A percentile compares a stretch with the other conserved stretches of the same genome.
These are phyloP conservation scores for Dendrocalamus sinicus DNA, from an alignment of 176 grass and related monocot species.

Conservation along the genomic window DNA sequence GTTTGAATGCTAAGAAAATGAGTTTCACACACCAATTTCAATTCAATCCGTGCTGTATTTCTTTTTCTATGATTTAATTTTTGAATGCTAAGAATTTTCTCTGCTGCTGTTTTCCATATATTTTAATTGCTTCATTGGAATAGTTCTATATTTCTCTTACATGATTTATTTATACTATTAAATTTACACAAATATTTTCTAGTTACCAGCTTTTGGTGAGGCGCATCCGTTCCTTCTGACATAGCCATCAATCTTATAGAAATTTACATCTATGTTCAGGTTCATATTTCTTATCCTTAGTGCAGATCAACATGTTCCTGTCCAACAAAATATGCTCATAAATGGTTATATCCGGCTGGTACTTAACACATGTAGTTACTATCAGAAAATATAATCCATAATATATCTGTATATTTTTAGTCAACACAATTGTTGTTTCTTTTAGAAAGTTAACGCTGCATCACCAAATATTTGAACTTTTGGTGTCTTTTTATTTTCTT, in stretches of 20 bases:
- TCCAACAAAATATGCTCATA: not conserved
- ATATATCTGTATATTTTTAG: conserved; percentile 11
- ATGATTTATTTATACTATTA: conserved; percentile 17
- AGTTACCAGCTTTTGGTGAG: conserved; percentile 2
- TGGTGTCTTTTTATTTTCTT: not conserved
- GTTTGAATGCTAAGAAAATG: not conserved
- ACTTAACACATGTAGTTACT: conserved; percentile 1
- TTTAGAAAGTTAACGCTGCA: not conserved
- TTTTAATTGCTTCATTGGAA: conserved; percentile 18
- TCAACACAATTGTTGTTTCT: not conserved
- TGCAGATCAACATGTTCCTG: conserved; percentile 23
- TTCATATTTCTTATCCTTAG: conserved; percentile 30
- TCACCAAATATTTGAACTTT: conserved; percentile 7
- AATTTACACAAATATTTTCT: not conserved
- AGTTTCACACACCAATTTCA: not conserved
- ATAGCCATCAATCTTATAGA: not conserved
- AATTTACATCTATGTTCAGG: not conserved
- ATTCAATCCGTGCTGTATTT: not conserved
- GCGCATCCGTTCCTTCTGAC: not conserved
- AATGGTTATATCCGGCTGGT: conserved; percentile 11
- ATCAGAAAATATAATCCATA: not conserved
- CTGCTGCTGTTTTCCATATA: not conserved
- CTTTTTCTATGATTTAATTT: not conserved
- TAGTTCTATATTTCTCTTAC: not conserved
- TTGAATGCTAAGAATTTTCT: not conserved